phyloP scores from a whole-genome alignment of 129 eudicot genomes.

The Mikania micrantha region DNA sequence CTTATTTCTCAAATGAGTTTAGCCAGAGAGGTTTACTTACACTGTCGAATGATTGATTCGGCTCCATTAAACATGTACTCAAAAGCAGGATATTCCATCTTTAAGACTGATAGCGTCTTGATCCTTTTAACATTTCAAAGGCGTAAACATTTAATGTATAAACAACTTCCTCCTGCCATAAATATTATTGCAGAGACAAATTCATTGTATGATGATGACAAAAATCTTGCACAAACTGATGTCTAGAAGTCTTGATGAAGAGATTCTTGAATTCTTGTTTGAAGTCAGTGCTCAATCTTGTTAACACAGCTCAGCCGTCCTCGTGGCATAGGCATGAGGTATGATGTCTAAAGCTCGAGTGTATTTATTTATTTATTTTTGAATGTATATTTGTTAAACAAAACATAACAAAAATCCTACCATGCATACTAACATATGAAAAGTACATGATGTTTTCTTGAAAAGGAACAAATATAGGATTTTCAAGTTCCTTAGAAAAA shows the following conservation, averaged over 20 bases:
- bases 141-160: conserved; percentile 89
- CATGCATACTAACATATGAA: conserved; percentile 22
- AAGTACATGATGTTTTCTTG: conserved; percentile 18
- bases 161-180: conserved; percentile 57
- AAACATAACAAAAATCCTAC: not conserved
- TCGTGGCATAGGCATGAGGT: conserved; percentile 15
- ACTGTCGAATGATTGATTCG: conserved; percentile 85
- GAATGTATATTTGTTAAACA: conserved; percentile 24
- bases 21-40: conserved; percentile 75
- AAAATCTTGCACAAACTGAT: conserved; percentile 25
- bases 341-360: conserved; percentile 21
- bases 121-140: conserved; percentile 76
- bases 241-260: conserved; percentile 2
- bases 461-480: not conserved
- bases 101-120: conserved; percentile 74
- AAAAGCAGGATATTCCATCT: conserved; percentile 79
- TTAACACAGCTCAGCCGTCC: not conserved
- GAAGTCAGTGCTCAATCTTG: conserved; percentile 5
- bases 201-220: conserved; percentile 11
- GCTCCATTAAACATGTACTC: conserved; percentile 89
- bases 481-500: conserved; percentile 15
- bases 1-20: conserved; percentile 68
- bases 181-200: conserved; percentile 31
- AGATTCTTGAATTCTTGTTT: not conserved
- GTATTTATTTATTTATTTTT: conserved; percentile 8